phyloP scores from a whole-genome alignment of 2,329 filamentous ascomycete species.

The Pyrenophora tritici-repentis region DNA sequence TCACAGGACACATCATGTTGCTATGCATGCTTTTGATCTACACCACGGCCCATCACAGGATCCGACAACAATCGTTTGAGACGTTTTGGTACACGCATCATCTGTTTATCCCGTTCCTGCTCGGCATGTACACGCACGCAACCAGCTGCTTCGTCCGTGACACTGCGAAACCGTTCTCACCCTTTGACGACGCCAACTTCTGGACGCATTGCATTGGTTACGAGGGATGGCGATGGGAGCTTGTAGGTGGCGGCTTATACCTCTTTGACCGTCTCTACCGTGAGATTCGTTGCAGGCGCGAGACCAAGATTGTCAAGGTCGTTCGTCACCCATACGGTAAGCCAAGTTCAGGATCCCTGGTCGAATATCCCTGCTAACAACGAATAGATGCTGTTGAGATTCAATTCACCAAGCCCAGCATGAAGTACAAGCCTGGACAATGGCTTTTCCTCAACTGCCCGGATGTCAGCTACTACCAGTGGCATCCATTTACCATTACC shows the following conservation, averaged over 20 bases:
- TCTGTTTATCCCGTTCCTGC: slow-evolving; percentile 93
- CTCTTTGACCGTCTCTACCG: slow-evolving; percentile 87
- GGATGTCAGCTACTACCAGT: slow-evolving; percentile 84
- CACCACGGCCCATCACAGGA: slow-evolving; percentile 89
- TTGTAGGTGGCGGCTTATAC: slow-evolving; percentile 84
- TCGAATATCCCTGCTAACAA: slow-evolving; percentile 33
- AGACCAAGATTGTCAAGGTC: slow-evolving; percentile 89
- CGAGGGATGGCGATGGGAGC: slow-evolving; percentile 95
- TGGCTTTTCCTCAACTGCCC: slow-evolving; percentile 97
- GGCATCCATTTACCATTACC: slow-evolving; percentile 99
- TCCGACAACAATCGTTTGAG: slow-evolving; percentile 95
- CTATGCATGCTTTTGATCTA: slow-evolving; percentile 99
- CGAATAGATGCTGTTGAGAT: slow-evolving; percentile 85
- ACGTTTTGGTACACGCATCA: slow-evolving; percentile 99
- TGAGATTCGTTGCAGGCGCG: slow-evolving; percentile 80
- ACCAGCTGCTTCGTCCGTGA: slow-evolving; percentile 96
- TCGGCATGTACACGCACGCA: slow-evolving; percentile 94
- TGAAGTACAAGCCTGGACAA: slow-evolving; percentile 97
- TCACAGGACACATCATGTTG: slow-evolving; percentile 96
- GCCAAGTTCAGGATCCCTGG: slow-evolving; percentile 31
- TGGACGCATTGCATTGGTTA: slow-evolving; percentile 96
- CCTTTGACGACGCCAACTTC: slow-evolving; percentile 79
- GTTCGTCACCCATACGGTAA: slow-evolving; percentile 92
- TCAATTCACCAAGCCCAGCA: slow-evolving; percentile 93
- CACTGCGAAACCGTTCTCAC: slow-evolving; percentile 71